A percentile compares a stretch with the other conserved stretches of the same genome.
These are phyloP conservation scores for Penicillium lividum DNA, from an alignment of 495 filamentous ascomycete genomes.

Conservation along the genomic window DNA sequence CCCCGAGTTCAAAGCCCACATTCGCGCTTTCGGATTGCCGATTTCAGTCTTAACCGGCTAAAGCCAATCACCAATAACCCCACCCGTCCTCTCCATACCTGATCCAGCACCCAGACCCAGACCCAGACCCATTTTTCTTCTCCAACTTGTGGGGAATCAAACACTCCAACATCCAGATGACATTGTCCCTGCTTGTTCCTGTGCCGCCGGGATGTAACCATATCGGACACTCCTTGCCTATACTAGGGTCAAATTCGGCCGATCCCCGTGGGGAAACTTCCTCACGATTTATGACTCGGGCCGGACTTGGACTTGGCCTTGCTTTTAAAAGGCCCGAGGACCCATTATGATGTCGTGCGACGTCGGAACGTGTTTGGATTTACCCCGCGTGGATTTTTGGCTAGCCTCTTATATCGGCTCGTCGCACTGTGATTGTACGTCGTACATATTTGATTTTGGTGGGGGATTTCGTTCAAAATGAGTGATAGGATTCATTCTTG, in stretches of 20 bases:
- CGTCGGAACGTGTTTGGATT: neutral
- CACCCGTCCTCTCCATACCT: neutral
- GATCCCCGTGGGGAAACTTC: conserved; percentile 25
- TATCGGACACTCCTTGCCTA: conserved; percentile 14
- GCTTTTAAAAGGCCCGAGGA: conserved; percentile 10
- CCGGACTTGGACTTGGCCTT: neutral
- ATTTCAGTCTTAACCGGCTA: conserved; percentile 9
- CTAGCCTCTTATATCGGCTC: neutral
- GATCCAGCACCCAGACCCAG: conserved; percentile 3
- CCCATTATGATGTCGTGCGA: conserved; percentile 6
- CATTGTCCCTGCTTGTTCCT: neutral
- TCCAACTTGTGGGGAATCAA: conserved; percentile 2
- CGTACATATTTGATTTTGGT: neutral
- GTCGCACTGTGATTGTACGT: neutral
- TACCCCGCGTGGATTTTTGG: neutral
- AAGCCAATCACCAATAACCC: neutral
- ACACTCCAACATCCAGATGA: neutral
- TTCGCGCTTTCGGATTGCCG: conserved; percentile 5
- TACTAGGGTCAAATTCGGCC: conserved; percentile 15
- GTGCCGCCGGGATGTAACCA: conserved; percentile 15
- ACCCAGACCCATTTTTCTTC: neutral
- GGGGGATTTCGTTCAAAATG: conserved; percentile 28
- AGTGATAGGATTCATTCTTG: conserved; percentile 50
- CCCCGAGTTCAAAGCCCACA: too few species aligned
- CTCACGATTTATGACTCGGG: conserved; percentile 6